A percentile compares a stretch with the other conserved stretches of the same genome.
phyloP scores from a whole-genome alignment of 2,329 filamentous ascomycete genomes.

The Cladophialophora yegresii region DNA sequence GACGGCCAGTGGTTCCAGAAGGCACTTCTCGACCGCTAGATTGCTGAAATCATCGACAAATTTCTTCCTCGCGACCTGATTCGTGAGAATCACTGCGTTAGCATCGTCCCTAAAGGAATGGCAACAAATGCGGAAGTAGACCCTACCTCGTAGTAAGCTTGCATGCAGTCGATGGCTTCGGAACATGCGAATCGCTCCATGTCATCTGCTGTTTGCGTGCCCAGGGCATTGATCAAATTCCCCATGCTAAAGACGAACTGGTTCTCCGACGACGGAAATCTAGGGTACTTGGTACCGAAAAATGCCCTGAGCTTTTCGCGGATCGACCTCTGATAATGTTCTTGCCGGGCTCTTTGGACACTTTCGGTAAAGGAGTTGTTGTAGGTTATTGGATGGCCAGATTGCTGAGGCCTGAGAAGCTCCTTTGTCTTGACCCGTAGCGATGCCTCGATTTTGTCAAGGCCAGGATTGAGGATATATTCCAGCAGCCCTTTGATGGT shows the following conservation, averaged over 20 bases:
- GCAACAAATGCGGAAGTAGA: not conserved
- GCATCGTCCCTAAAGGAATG: not conserved
- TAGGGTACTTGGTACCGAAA: not conserved
- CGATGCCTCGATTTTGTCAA: slow-evolving; percentile 43
- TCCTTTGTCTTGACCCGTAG: slow-evolving; percentile 49
- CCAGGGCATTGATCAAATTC: slow-evolving; percentile 19
- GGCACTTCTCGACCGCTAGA: slow-evolving; percentile 43
- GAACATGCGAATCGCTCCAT: slow-evolving; percentile 45
- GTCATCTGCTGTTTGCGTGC: slow-evolving; percentile 38
- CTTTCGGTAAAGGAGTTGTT: slow-evolving; percentile 43
- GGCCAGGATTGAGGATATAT: slow-evolving; percentile 46
- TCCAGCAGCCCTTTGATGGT: slow-evolving; percentile 45
- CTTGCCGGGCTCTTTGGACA: slow-evolving; percentile 36
- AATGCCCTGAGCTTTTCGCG: slow-evolving; percentile 3
- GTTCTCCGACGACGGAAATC: not conserved
- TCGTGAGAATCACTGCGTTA: not conserved
- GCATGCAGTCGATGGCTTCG: slow-evolving; percentile 46
- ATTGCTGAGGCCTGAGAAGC: slow-evolving; percentile 52
- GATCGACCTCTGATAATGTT: slow-evolving; percentile 1
- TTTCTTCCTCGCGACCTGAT: slow-evolving; percentile 46
- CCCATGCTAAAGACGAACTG: slow-evolving; percentile 11
- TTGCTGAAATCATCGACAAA: slow-evolving; percentile 47
- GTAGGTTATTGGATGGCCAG: slow-evolving; percentile 43
- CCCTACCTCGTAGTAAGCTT: slow-evolving; percentile 49
- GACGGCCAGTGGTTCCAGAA: slow-evolving; percentile 39